phyloP scores from a whole-genome alignment of 805 yeast genomes.

The Jamesozyma piceae region DNA sequence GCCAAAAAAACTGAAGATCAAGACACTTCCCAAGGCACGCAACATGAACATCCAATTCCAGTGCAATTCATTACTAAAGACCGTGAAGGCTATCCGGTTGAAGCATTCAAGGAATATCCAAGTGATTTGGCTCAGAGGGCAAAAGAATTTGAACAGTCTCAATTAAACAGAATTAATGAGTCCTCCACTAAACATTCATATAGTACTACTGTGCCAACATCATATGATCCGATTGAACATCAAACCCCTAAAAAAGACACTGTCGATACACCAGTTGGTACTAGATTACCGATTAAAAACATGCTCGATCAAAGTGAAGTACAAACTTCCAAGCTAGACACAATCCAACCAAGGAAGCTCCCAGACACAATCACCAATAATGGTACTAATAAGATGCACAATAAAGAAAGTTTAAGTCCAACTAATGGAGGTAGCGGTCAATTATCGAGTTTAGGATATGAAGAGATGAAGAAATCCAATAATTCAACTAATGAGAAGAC shows the following conservation, averaged over 20 bases:
- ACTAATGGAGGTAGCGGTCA: no score
- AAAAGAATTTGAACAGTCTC: conserved; percentile 2
- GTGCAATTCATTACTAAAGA: background rate
- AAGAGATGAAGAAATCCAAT: background rate
- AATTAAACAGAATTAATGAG: background rate
- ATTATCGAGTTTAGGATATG: no score
- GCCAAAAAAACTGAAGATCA: background rate
- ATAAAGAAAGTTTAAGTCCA: no score
- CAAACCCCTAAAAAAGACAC: background rate
- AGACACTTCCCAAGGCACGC: no score
- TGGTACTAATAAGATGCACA: no score
- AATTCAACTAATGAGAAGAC: background rate
- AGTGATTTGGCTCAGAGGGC: background rate
- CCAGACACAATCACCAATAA: no score
- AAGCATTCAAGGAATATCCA: conserved; percentile 7
- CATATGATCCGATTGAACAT: background rate
- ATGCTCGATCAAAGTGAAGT: no score
- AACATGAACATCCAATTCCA: background rate
- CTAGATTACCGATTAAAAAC: no score
- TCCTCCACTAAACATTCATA: background rate
- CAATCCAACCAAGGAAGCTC: no score
- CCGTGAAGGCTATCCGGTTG: conserved; percentile 13
- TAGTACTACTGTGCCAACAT: conserved; percentile 4
- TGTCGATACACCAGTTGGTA: no score
- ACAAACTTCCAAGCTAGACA: no score